These are phyloP conservation scores for Candida maesae DNA, from an alignment of 805 yeast species.

Conservation along the genomic window DNA sequence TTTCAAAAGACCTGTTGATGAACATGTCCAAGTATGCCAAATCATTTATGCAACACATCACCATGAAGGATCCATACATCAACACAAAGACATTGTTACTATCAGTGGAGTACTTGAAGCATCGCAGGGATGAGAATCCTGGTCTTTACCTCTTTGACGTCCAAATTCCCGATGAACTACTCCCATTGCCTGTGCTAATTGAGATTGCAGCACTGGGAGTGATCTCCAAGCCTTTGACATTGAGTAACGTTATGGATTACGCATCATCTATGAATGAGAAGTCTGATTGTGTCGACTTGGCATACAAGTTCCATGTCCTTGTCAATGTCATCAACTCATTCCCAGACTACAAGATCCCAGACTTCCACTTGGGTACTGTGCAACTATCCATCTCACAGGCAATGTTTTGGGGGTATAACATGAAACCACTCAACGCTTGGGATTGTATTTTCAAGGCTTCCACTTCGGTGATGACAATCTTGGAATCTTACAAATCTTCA, in stretches of 20 bases:
- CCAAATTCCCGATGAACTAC: constrained; percentile 9
- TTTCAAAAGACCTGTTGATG: constrained; percentile 8
- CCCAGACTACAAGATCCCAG: constrained; percentile 13
- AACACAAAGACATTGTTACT: constrained; percentile 6
- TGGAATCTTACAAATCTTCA: constrained; percentile 20
- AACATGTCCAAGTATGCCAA: constrained; percentile 12
- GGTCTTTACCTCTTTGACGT: constrained; percentile 8
- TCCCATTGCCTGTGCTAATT: constrained; percentile 16
- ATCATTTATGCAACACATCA: constrained; percentile 15
- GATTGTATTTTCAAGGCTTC: constrained; percentile 19
- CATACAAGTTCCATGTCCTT: constrained; percentile 13
- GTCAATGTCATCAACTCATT: constrained; percentile 13
- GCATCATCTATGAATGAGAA: constrained; percentile 15
- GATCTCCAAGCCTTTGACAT: constrained; percentile 19
- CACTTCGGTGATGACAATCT: constrained; percentile 18
- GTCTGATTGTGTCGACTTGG: background rate
- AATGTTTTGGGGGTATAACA: constrained; percentile 23
- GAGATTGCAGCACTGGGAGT: constrained; percentile 15
- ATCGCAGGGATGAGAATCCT: background rate
- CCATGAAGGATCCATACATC: constrained; percentile 23
- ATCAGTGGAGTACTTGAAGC: constrained; percentile 14
- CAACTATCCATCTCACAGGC: constrained; percentile 18
- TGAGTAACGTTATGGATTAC: constrained; percentile 12
- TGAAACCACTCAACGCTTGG: constrained; percentile 26
- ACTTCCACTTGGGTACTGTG: constrained; percentile 15